Conservation (phyloP, 768 basidiomycete genomes). For the Mycena leptocephala region DNA sequence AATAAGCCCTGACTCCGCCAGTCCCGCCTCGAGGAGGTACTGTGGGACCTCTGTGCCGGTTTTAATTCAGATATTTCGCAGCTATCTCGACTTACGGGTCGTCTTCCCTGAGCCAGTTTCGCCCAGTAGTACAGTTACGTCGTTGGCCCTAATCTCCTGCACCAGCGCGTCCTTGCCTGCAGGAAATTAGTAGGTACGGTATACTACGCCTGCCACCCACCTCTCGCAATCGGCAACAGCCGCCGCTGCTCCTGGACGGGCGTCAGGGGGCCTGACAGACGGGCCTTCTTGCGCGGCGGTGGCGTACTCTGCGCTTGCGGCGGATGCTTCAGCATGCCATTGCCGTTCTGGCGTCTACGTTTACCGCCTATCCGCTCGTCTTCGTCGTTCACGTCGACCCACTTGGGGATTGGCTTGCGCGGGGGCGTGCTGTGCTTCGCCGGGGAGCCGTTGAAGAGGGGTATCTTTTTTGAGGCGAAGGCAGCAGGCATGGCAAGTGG, state of each 20-base stretch:
- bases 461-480: constrained; percentile 19
- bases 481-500: constrained; percentile 11
- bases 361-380: constrained; percentile 44
- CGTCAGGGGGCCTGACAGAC: constrained; percentile 35
- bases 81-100: constrained; percentile 74
- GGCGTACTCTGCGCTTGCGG: constrained; percentile 37
- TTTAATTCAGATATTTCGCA: neutral
- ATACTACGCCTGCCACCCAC: constrained; percentile 54
- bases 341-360: constrained; percentile 50
- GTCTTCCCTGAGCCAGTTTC: constrained; percentile 99
- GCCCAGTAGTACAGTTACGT: constrained; percentile 91
- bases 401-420: constrained; percentile 48
- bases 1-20: constrained; percentile 82
- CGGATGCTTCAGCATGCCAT: constrained; percentile 44
- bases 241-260: constrained; percentile 75
- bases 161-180: constrained; percentile 85
- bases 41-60: constrained; percentile 89
- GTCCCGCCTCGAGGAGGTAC: constrained; percentile 89
- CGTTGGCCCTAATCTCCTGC: constrained; percentile 81
- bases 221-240: constrained; percentile 86
- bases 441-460: constrained; percentile 23
- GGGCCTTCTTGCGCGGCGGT: constrained; percentile 32
- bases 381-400: constrained; percentile 60
- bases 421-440: constrained; percentile 22
- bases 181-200: neutral